Evolutionary conservation across 2,329 filamentous ascomycete species (phyloP).

Genomic region (Exophiala phaeomuriformis): DNA sequence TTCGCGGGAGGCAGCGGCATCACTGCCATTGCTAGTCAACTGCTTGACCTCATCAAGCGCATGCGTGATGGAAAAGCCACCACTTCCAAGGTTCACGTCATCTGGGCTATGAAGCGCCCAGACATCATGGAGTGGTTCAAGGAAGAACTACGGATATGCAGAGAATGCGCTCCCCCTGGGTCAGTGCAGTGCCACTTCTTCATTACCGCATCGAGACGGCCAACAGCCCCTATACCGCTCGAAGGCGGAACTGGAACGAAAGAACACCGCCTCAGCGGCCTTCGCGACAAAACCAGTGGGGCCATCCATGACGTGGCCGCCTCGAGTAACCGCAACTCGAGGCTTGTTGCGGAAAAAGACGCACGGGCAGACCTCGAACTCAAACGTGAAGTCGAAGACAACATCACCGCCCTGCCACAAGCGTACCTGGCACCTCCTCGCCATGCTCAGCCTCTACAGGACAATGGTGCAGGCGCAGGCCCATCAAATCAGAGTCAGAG

Average conservation of each 20-base stretch:
- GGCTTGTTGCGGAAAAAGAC: slow-evolving; percentile 70
- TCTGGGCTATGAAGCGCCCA: slow-evolving; percentile 88
- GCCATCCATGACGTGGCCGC: slow-evolving; percentile 67
- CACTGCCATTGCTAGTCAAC: slow-evolving; percentile 83
- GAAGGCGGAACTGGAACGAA: slow-evolving; percentile 28
- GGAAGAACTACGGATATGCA: slow-evolving; percentile 85
- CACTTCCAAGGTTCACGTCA: slow-evolving; percentile 78
- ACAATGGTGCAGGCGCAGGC: not conserved
- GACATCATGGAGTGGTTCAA: slow-evolving; percentile 98
- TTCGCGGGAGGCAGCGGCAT: slow-evolving; percentile 93
- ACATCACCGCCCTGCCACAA: slow-evolving; percentile 70
- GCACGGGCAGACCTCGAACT: slow-evolving; percentile 46
- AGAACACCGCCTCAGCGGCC: slow-evolving; percentile 47
- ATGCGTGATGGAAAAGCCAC: slow-evolving; percentile 94
- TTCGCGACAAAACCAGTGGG: slow-evolving; percentile 81
- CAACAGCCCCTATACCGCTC: slow-evolving; percentile 24
- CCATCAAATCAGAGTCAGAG: too few species aligned
- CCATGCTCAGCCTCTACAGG: slow-evolving; percentile 10
- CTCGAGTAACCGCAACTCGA: slow-evolving; percentile 77
- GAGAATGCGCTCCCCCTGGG: slow-evolving; percentile 79
- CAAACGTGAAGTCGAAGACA: slow-evolving; percentile 63
- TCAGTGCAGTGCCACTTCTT: slow-evolving; percentile 92
- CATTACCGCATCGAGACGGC: slow-evolving; percentile 68
- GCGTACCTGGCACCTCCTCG: slow-evolving; percentile 29
- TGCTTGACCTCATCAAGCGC: slow-evolving; percentile 88